Evolutionary conservation across 208 protist genomes (phyloP).

Genomic region (Endotrypanum monterogeii): DNA sequence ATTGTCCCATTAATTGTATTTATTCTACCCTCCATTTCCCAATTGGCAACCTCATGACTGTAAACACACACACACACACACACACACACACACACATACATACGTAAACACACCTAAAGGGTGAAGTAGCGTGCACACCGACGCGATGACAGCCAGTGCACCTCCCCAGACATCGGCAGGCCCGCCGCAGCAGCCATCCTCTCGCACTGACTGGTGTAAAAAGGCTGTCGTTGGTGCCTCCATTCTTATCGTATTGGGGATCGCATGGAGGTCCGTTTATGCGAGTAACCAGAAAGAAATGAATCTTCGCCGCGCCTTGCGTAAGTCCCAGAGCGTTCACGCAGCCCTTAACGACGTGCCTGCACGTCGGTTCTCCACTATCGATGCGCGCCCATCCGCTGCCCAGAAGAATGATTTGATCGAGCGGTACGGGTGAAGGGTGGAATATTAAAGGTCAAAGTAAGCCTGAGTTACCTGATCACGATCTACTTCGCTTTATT

Average conservation of each 20-base stretch:
- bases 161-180: neutral
- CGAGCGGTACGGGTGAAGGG: constrained; percentile 12
- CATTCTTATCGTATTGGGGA: constrained; percentile 30
- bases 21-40: no score
- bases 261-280: constrained; percentile 60
- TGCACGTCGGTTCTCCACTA: constrained; percentile 52
- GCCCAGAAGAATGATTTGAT: constrained; percentile 18
- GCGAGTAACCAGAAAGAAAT: constrained; percentile 63
- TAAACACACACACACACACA: neutral
- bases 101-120: neutral
- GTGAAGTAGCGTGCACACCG: neutral
- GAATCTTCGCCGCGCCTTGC: constrained; percentile 26
- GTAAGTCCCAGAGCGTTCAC: constrained; percentile 36
- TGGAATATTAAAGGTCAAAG: neutral
- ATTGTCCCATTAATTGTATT: no score
- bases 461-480: neutral
- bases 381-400: constrained; percentile 26
- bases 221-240: constrained; percentile 28
- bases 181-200: neutral
- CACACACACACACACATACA: neutral
- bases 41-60: no score
- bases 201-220: constrained; percentile 13
- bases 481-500: no score
- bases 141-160: neutral
- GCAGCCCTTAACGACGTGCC: constrained; percentile 52